Conservation (phyloP, 306 rosid species). For the Cicer cuneatum region DNA sequence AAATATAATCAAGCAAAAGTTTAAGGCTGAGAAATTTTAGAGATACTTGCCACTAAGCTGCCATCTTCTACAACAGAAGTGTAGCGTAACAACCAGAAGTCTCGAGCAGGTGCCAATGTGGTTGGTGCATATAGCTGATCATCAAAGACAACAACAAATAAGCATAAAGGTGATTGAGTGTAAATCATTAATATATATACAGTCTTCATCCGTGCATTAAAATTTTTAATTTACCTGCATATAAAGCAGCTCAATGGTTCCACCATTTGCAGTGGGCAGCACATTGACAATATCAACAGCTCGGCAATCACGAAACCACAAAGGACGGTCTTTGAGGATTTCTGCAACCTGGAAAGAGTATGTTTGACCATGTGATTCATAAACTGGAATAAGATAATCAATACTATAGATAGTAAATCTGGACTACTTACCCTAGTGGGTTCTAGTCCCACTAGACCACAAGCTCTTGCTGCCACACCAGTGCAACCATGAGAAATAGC, state of each 20-base stretch:
- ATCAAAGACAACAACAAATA: constrained; percentile 17
- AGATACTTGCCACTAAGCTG: constrained; percentile 81
- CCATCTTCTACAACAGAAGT: constrained; percentile 96
- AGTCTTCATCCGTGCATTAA: neutral
- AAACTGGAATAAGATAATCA: constrained; percentile 30
- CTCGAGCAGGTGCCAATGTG: constrained; percentile 95
- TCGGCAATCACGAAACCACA: constrained; percentile 98
- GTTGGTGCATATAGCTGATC: constrained; percentile 89
- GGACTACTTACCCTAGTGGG: constrained; percentile 89
- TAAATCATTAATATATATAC: neutral
- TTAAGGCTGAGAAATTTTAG: constrained; percentile 21
- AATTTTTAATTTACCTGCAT: constrained; percentile 70
- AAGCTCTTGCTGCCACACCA: constrained; percentile 99
- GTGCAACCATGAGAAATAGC: constrained; percentile 99
- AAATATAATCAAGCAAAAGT: constrained; percentile 17
- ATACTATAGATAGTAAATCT: neutral
- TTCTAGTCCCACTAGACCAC: constrained; percentile 99
- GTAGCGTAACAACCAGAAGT: constrained; percentile 95
- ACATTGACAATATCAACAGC: constrained; percentile 93
- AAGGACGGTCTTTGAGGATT: constrained; percentile 96
- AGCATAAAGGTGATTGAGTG: constrained; percentile 4
- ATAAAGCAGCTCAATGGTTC: constrained; percentile 98
- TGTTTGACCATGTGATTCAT: constrained; percentile 30
- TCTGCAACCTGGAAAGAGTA: constrained; percentile 80
- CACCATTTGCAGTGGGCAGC: constrained; percentile 96